Conservation (phyloP, 2,329 filamentous ascomycete species). For the Diaporthe sp. region DNA sequence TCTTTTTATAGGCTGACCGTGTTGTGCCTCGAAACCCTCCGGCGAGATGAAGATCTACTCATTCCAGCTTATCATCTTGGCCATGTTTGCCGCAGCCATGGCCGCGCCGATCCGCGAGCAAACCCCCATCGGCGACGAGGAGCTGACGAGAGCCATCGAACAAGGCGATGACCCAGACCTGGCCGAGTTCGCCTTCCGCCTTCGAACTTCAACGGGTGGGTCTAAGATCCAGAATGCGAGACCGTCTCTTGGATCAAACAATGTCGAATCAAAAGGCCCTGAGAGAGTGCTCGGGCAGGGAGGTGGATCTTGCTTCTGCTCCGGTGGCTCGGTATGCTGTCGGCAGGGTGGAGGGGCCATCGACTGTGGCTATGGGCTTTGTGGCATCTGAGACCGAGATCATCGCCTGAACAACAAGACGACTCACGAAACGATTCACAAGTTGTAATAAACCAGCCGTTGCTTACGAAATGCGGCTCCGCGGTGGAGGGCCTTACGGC, state of each 20-base stretch:
- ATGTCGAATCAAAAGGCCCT: background rate
- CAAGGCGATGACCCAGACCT: background rate
- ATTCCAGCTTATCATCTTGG: background rate
- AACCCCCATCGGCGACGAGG: background rate
- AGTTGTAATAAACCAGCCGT: background rate
- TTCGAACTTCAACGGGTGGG: background rate
- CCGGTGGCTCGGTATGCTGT: constrained; percentile 42
- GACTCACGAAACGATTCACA: background rate
- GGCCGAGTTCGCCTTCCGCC: constrained; percentile 10
- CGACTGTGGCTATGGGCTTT: constrained; percentile 41
- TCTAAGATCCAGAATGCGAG: background rate
- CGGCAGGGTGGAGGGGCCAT: constrained; percentile 14
- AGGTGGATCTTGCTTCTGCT: constrained; percentile 41
- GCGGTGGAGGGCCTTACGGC: background rate
- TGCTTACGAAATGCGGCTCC: background rate
- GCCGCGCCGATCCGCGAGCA: constrained; percentile 5
- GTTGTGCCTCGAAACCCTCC: background rate
- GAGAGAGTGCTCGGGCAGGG: background rate
- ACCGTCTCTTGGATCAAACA: background rate
- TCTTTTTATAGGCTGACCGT: background rate
- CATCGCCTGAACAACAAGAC: background rate
- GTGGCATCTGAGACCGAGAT: constrained; percentile 45
- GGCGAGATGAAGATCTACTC: constrained; percentile 2
- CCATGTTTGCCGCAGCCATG: background rate
- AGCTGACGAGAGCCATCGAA: background rate